Conservation (phyloP, 441 rosid species). For the Erysimum pusillum region DNA sequence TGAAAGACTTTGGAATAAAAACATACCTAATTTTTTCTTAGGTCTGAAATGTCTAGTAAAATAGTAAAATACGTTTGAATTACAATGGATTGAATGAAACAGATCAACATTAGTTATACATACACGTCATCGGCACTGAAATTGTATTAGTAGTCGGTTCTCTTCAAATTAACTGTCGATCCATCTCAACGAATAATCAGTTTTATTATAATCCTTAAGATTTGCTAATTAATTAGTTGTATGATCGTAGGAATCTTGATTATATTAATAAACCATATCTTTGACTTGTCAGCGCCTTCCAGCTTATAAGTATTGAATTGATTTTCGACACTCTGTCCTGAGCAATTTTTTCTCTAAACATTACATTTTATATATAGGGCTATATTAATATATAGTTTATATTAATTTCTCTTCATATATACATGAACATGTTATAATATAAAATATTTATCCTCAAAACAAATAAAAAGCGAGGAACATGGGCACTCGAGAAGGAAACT, state of each 20-base stretch:
- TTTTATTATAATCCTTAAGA: constrained; percentile 6
- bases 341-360: constrained; percentile 11
- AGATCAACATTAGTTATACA: constrained; percentile 8
- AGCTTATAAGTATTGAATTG: no score
- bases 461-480: constrained; percentile 32
- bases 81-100: background rate
- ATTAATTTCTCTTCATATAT: background rate
- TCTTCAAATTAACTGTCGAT: constrained; percentile 15
- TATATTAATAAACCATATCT: constrained; percentile 33
- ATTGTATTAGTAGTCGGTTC: constrained; percentile 4
- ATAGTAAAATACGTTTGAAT: background rate
- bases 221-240: constrained; percentile 32
- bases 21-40: no score
- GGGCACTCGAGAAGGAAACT: no score
- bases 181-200: constrained; percentile 6
- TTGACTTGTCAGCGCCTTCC: constrained; percentile 37
- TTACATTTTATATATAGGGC: constrained; percentile 29
- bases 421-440: constrained; percentile 10
- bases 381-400: no score
- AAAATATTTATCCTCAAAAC: background rate
- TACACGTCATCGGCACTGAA: constrained; percentile 19
- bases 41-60: no score
- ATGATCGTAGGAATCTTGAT: constrained; percentile 32
- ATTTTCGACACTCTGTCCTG: background rate
- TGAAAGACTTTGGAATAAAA: no score